A percentile compares a stretch with the other conserved stretches of the same genome.
phyloP scores from a whole-genome alignment of 805 yeast species.

The Wickerhamomyces ciferrii region DNA sequence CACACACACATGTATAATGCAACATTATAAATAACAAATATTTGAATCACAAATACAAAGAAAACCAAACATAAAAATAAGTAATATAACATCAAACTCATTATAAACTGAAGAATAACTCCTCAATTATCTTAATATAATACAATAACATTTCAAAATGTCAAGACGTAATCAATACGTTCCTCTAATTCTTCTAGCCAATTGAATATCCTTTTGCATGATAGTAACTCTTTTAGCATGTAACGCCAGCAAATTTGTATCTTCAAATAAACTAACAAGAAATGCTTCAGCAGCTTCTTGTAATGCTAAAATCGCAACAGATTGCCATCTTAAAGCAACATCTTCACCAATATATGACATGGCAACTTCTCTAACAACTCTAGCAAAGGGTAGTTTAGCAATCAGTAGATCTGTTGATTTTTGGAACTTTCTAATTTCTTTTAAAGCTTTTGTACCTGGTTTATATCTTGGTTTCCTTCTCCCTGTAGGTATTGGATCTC shows the following conservation, averaged over 20 bases:
- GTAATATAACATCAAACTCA: background rate
- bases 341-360: slow-evolving; percentile 41
- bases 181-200: slow-evolving; percentile 75
- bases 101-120: background rate
- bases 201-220: slow-evolving; percentile 77
- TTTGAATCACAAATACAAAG: background rate
- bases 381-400: slow-evolving; percentile 71
- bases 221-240: slow-evolving; percentile 83
- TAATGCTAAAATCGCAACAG: slow-evolving; percentile 68
- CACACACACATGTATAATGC: no score
- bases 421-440: slow-evolving; percentile 67
- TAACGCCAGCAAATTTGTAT: slow-evolving; percentile 70
- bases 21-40: background rate
- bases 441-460: slow-evolving; percentile 62
- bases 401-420: slow-evolving; percentile 61
- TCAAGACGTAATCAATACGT: slow-evolving; percentile 6
- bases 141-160: background rate
- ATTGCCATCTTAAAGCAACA: slow-evolving; percentile 70
- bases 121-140: no score
- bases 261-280: slow-evolving; percentile 66
- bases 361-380: slow-evolving; percentile 71
- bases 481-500: slow-evolving; percentile 38
- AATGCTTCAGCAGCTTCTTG: slow-evolving; percentile 84
- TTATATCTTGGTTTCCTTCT: slow-evolving; percentile 38
- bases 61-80: background rate